Percentiles rank a stretch among this genome's conserved stretches.
Evolutionary conservation across 148 eudicot species (phyloP).

Genomic region (Cornus suecica): DNA sequence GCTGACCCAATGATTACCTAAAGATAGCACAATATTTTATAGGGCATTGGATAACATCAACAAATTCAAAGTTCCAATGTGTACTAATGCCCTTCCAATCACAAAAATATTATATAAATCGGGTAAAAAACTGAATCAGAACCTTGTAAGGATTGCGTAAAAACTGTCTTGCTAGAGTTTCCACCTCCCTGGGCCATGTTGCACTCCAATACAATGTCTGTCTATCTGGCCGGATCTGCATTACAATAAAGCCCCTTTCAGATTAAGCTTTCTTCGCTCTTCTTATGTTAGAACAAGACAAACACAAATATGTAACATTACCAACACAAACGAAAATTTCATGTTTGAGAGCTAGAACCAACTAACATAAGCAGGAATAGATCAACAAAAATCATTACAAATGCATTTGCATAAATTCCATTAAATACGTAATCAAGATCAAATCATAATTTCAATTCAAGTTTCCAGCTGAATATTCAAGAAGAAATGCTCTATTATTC

Average conservation of each 20-base stretch:
- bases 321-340: background rate
- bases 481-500: background rate
- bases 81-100: background rate
- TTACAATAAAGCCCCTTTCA: conserved; percentile 8
- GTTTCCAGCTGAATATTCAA: background rate
- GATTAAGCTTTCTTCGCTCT: background rate
- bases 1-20: conserved; percentile 90
- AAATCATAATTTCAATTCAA: background rate
- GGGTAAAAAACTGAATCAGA: background rate
- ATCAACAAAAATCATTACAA: background rate
- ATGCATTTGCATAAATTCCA: background rate
- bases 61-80: background rate
- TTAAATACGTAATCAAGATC: background rate
- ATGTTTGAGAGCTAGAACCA: background rate
- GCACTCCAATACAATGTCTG: conserved; percentile 98
- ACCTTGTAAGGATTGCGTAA: conserved; percentile 94
- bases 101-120: background rate
- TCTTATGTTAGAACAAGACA: background rate
- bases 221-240: conserved; percentile 95
- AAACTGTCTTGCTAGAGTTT: conserved; percentile 84
- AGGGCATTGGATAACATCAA: background rate
- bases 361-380: conserved; percentile 1
- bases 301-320: background rate
- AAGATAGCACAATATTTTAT: conserved; percentile 1
- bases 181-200: conserved; percentile 98